Evolutionary conservation across 176 grass and related monocot genomes (phyloP).

Genomic region (Leersia perrieri): DNA sequence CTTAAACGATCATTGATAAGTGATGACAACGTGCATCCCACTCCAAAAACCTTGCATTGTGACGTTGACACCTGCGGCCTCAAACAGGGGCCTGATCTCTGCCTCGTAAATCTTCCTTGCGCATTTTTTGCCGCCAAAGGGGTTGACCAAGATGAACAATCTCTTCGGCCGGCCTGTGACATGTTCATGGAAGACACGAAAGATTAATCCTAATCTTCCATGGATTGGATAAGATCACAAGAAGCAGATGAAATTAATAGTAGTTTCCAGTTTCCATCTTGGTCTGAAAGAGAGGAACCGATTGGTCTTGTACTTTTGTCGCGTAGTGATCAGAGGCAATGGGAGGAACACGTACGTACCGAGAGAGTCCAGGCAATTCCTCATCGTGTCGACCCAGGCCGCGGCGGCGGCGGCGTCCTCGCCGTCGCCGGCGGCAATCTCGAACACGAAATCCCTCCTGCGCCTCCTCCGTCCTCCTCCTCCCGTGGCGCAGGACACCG

Average conservation of each 20-base stretch:
- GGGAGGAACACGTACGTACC: conserved; percentile 33
- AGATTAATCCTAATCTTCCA: not conserved
- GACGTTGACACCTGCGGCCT: conserved; percentile 49
- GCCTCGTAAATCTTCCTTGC: conserved; percentile 55
- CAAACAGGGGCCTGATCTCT: conserved; percentile 65
- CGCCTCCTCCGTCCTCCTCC: conserved; percentile 17
- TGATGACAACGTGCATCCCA: not conserved
- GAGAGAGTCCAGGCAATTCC: conserved; percentile 39
- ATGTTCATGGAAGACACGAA: not conserved
- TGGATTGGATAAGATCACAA: not conserved
- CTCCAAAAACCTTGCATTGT: conserved; percentile 57
- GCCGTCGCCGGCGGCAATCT: conserved; percentile 48
- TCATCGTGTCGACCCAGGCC: conserved; percentile 34
- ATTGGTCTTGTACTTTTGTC: not conserved
- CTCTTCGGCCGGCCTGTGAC: conserved; percentile 50
- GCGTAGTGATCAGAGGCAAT: not conserved
- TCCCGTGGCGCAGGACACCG: not conserved
- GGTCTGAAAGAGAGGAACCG: not conserved
- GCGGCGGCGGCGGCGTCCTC: conserved; percentile 26
- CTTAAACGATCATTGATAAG: not conserved
- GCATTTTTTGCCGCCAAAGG: conserved; percentile 68
- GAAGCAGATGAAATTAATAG: not conserved
- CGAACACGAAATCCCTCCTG: conserved; percentile 56
- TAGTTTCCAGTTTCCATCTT: not conserved
- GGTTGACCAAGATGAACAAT: conserved; percentile 70